These are phyloP conservation scores for Leishmania mexicana DNA, from an alignment of 208 protist genomes.

Conservation along the genomic window DNA sequence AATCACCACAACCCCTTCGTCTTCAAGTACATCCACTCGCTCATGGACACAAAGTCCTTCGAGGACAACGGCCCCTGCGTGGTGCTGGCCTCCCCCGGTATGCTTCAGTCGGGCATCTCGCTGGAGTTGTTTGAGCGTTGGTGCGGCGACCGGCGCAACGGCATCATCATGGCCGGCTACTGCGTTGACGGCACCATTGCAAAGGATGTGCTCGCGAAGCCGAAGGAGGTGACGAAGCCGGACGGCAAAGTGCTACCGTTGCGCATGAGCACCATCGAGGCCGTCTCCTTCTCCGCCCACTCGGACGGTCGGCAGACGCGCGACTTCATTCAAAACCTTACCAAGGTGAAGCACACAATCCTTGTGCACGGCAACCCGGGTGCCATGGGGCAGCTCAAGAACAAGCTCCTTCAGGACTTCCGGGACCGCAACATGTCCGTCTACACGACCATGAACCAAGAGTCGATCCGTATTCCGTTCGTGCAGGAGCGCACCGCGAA, in stretches of 20 bases:
- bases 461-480: slow-evolving; percentile 95
- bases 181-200: slow-evolving; percentile 98
- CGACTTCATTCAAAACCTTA: slow-evolving; percentile 87
- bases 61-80: slow-evolving; percentile 95
- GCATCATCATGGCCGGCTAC: slow-evolving; percentile 98
- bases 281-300: slow-evolving; percentile 98
- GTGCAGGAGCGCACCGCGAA: slow-evolving; percentile 92
- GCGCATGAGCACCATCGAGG: slow-evolving; percentile 91
- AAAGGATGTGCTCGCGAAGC: slow-evolving; percentile 88
- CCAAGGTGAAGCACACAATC: slow-evolving; percentile 87
- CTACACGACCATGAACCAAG: slow-evolving; percentile 94
- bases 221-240: slow-evolving; percentile 89
- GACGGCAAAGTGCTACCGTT: slow-evolving; percentile 91
- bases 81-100: slow-evolving; percentile 95
- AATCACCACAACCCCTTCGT: slow-evolving; percentile 96
- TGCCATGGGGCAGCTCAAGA: slow-evolving; percentile 94
- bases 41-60: slow-evolving; percentile 92
- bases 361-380: slow-evolving; percentile 96
- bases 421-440: slow-evolving; percentile 77
- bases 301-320: slow-evolving; percentile 95
- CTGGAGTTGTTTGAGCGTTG: slow-evolving; percentile 98
- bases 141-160: slow-evolving; percentile 96
- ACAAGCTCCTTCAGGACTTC: slow-evolving; percentile 91
- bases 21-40: slow-evolving; percentile 97
- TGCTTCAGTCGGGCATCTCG: slow-evolving; percentile 97